Evolutionary conservation across 331 rosid species (phyloP).

Genomic region (Saraca asoca): DNA sequence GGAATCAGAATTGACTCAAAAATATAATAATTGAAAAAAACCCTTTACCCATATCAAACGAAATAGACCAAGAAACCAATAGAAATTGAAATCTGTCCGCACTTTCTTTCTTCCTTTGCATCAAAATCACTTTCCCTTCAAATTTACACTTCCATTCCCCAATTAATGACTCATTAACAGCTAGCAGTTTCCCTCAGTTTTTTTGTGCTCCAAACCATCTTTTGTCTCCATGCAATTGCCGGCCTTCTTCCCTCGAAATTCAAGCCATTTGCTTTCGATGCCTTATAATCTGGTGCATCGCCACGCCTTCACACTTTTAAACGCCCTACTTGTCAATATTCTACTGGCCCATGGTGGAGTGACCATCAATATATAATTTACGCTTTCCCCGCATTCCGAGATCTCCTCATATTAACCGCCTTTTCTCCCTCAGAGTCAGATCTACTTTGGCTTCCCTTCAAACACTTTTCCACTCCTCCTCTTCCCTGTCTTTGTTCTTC

Average conservation of each 20-base stretch:
- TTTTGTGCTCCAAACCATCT: not conserved
- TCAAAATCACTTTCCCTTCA: conserved; percentile 10
- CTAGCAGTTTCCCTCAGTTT: no score
- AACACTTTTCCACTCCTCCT: not conserved
- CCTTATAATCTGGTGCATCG: conserved; percentile 21
- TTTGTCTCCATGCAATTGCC: no score
- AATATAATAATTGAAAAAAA: no score
- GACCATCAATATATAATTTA: conserved; percentile 32
- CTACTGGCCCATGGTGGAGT: not conserved
- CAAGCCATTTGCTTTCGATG: no score
- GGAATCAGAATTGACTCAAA: no score
- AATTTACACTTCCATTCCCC: no score
- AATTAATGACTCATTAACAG: no score
- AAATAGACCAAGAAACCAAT: no score
- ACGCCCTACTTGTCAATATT: conserved; percentile 36
- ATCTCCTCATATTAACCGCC: conserved; percentile 28
- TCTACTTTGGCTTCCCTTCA: conserved; percentile 18
- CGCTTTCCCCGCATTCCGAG: conserved; percentile 18
- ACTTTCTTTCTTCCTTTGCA: not conserved
- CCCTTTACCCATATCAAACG: no score
- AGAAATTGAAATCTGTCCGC: not conserved
- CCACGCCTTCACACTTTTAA: conserved; percentile 11
- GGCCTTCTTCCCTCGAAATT: no score
- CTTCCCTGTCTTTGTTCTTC: not conserved
- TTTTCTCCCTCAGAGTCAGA: conserved; percentile 13